phyloP scores from a whole-genome alignment of 305 asterid species.

The Coffea humblotiana region DNA sequence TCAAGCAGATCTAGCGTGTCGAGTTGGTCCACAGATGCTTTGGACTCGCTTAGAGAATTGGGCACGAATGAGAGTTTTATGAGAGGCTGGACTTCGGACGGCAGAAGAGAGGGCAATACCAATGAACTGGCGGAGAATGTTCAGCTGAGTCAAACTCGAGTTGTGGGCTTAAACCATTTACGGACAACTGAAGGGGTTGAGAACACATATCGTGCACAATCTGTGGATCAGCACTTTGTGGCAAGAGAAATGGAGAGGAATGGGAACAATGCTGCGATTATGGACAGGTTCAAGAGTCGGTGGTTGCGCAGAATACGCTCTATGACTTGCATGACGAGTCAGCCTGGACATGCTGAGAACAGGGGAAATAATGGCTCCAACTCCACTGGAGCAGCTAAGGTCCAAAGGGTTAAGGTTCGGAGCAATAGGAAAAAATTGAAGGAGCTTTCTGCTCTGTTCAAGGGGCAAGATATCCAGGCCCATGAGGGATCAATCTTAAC shows the following conservation, averaged over 20 bases:
- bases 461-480: conserved; percentile 75
- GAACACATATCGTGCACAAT: conserved; percentile 23
- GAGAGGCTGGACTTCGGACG: conserved; percentile 23
- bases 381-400: conserved; percentile 32
- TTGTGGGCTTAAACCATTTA: conserved; percentile 22
- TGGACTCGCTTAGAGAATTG: conserved; percentile 27
- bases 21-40: conserved; percentile 40
- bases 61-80: conserved; percentile 28
- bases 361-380: conserved; percentile 19
- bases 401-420: conserved; percentile 62
- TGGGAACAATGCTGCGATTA: conserved; percentile 23
- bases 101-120: conserved; percentile 29
- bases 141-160: conserved; percentile 25
- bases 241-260: conserved; percentile 30
- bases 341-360: conserved; percentile 32
- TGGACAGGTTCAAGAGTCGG: conserved; percentile 43
- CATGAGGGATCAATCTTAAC: conserved; percentile 80
- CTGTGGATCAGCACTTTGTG: conserved; percentile 24
- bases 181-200: conserved; percentile 26
- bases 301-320: conserved; percentile 60
- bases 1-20: conserved; percentile 48
- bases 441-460: conserved; percentile 84
- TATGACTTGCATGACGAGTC: conserved; percentile 45
- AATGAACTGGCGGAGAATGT: conserved; percentile 27
- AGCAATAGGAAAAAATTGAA: conserved; percentile 50